Percentiles rank a stretch among this genome's conserved stretches.
phyloP scores from a whole-genome alignment of 106 monocot species.

The Dioscorea dumetorum region DNA sequence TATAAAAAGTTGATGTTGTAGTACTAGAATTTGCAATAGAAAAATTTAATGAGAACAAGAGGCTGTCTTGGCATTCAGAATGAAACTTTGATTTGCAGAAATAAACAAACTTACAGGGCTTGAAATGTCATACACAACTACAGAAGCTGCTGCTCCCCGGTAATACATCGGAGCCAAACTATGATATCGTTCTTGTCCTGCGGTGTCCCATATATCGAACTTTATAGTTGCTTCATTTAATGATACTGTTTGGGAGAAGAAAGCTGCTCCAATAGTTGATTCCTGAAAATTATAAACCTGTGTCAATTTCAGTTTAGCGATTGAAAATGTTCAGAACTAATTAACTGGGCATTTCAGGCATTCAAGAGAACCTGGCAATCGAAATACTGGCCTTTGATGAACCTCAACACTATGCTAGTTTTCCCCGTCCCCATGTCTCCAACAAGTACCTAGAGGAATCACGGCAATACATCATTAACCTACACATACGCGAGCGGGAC shows the following conservation, averaged over 20 bases:
- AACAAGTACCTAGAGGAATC: too few species aligned
- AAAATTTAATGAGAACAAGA: too few species aligned
- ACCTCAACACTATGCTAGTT: slow-evolving; percentile 48
- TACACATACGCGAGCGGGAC: too few species aligned
- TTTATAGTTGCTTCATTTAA: slow-evolving; percentile 51
- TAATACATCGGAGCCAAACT: slow-evolving; percentile 77
- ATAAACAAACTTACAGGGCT: slow-evolving; percentile 21
- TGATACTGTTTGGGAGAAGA: slow-evolving; percentile 51
- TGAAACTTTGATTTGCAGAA: background rate
- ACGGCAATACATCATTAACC: too few species aligned
- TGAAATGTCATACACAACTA: slow-evolving; percentile 62
- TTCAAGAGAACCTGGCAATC: slow-evolving; percentile 40
- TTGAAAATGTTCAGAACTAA: background rate
- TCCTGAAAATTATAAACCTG: slow-evolving; percentile 20
- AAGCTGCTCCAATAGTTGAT: slow-evolving; percentile 67
- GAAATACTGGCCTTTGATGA: slow-evolving; percentile 54
- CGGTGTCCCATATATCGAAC: slow-evolving; percentile 76
- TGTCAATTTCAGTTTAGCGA: background rate
- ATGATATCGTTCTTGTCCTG: slow-evolving; percentile 72
- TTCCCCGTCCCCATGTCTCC: slow-evolving; percentile 48
- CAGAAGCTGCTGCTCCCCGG: slow-evolving; percentile 55
- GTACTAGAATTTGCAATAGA: too few species aligned
- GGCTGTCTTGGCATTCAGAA: too few species aligned
- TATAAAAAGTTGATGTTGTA: too few species aligned
- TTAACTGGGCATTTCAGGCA: background rate